phyloP scores from a whole-genome alignment of 2,329 filamentous ascomycete genomes.

The Hirsutella rhossiliensis region DNA sequence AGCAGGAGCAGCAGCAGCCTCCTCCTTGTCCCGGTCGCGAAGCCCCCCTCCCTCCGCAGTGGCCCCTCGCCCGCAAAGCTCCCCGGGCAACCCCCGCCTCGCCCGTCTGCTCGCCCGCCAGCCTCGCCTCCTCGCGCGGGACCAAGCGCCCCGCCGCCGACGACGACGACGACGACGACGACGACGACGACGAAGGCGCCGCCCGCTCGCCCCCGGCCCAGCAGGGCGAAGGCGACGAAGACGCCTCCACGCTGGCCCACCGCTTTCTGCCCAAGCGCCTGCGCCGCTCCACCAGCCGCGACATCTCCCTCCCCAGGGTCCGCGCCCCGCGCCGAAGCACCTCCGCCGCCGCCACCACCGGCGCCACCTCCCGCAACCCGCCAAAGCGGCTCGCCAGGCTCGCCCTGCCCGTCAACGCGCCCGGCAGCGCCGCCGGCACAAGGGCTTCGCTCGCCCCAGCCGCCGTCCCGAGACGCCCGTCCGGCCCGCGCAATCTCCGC shows the following conservation, averaged over 20 bases:
- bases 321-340: conserved; percentile 17
- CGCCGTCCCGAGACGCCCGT: neutral
- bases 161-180: conserved; percentile 7
- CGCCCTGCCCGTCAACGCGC: neutral
- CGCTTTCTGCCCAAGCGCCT: conserved; percentile 28
- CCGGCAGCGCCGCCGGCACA: neutral
- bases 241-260: conserved; percentile 10
- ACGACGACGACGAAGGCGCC: conserved; percentile 5
- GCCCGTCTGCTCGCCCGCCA: conserved; percentile 19
- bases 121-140: conserved; percentile 27
- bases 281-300: conserved; percentile 35
- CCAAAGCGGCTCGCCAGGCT: no score
- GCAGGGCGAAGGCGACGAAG: conserved; percentile 11
- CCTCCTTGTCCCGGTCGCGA: conserved; percentile 2
- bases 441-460: neutral
- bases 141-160: conserved; percentile 35
- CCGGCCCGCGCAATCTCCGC: neutral
- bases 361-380: no score
- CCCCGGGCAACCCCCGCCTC: conserved; percentile 9
- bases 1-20: neutral
- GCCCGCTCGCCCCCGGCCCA: conserved; percentile 23
- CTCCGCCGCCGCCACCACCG: conserved; percentile 9
- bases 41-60: conserved; percentile 12
- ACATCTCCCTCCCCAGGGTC: conserved; percentile 24
- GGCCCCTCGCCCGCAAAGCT: conserved; percentile 10